Conservation (phyloP, 139 green algal species). For the Protoeuglena noctilucae region DNA sequence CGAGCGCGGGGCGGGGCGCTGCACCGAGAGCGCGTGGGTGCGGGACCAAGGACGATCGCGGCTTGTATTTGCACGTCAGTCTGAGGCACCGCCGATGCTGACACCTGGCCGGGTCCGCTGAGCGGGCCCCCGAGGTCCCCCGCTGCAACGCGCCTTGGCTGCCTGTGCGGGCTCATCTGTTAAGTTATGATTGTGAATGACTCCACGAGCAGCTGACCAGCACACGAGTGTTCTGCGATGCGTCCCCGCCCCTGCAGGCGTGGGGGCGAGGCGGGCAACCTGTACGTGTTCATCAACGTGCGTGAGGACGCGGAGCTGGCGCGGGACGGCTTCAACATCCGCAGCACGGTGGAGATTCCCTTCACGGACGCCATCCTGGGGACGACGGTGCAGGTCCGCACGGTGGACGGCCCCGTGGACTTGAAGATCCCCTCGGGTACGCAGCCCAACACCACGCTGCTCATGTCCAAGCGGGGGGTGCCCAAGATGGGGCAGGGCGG, state of each 20-base stretch:
- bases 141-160: too few relatives aligned
- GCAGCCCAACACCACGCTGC: constrained; percentile 89
- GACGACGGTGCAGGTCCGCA: constrained; percentile 61
- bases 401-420: constrained; percentile 87
- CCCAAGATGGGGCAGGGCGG: constrained; percentile 55
- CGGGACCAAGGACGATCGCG: too few relatives aligned
- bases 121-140: too few relatives aligned
- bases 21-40: too few relatives aligned
- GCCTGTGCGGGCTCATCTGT: too few relatives aligned
- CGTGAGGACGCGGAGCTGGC: constrained; percentile 63
- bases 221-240: too few relatives aligned
- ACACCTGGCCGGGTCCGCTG: too few relatives aligned
- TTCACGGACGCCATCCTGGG: constrained; percentile 91
- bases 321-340: constrained; percentile 76
- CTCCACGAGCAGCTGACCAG: too few relatives aligned
- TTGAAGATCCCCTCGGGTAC: constrained; percentile 88
- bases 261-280: constrained; percentile 66
- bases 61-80: too few relatives aligned
- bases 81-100: too few relatives aligned
- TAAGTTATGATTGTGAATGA: too few relatives aligned
- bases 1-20: constrained; percentile 8
- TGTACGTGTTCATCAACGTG: constrained; percentile 88
- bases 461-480: constrained; percentile 94
- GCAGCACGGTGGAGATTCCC: constrained; percentile 47
- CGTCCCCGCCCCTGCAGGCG: neutral